These are phyloP conservation scores for Prunus padus DNA, from an alignment of 306 rosid species.

Conservation along the genomic window DNA sequence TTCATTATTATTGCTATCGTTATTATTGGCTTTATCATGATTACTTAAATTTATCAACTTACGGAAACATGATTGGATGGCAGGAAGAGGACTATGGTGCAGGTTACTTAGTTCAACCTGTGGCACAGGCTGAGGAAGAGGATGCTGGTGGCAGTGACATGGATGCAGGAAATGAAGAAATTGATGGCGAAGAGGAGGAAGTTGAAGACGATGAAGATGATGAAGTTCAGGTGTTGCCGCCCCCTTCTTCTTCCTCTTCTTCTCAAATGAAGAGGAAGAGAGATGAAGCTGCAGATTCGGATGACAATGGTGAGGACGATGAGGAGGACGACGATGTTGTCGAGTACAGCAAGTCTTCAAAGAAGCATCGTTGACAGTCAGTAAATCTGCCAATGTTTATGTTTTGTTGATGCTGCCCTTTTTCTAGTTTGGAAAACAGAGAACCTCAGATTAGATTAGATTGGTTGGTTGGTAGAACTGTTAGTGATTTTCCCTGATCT, in stretches of 20 bases:
- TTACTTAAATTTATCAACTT: neutral
- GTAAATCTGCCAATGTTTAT: conserved; percentile 9
- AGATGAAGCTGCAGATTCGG: conserved; percentile 45
- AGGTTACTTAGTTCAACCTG: conserved; percentile 86
- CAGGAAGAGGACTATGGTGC: conserved; percentile 85
- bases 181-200: conserved; percentile 54
- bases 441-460: conserved; percentile 58
- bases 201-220: conserved; percentile 46
- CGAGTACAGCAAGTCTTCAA: conserved; percentile 53
- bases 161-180: conserved; percentile 54
- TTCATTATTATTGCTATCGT: neutral
- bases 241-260: conserved; percentile 38
- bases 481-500: conserved; percentile 52
- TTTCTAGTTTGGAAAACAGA: conserved; percentile 42
- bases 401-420: conserved; percentile 9
- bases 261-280: conserved; percentile 79
- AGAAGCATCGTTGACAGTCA: conserved; percentile 57
- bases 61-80: conserved; percentile 16
- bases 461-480: conserved; percentile 40
- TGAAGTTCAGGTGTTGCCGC: conserved; percentile 50
- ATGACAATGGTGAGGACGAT: conserved; percentile 35
- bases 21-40: neutral
- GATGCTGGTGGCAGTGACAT: conserved; percentile 46
- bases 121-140: conserved; percentile 55
- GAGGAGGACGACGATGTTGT: conserved; percentile 56